Conservation (phyloP, 441 rosid genomes). For the Syzygium syzygioides region DNA sequence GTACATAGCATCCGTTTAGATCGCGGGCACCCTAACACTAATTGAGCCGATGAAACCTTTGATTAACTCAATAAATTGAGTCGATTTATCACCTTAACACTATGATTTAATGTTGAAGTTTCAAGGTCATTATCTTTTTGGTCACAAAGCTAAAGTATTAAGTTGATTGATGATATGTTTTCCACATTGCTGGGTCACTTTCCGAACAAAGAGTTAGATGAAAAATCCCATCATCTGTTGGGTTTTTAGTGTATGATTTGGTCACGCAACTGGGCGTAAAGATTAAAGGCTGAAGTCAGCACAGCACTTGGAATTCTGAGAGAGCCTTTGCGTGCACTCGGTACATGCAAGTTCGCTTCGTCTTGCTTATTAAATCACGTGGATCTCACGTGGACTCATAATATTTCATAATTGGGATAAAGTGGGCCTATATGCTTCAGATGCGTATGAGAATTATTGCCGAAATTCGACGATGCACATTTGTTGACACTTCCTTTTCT, state of each 20-base stretch:
- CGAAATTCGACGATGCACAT: background rate
- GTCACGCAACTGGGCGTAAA: background rate
- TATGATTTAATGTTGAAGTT: background rate
- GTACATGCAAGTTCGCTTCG: background rate
- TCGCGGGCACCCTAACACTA: background rate
- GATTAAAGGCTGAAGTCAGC: background rate
- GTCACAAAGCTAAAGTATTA: background rate
- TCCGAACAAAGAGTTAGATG: background rate
- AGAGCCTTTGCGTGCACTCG: fast-evolving
- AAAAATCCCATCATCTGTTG: background rate
- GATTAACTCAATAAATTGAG: background rate
- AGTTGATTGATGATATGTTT: background rate
- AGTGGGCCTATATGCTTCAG: fast-evolving
- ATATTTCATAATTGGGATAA: background rate
- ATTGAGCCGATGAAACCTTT: background rate
- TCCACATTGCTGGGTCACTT: background rate
- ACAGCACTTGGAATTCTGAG: fast-evolving
- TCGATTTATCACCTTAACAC: background rate
- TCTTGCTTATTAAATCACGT: background rate
- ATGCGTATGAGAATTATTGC: background rate
- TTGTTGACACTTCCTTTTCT: background rate
- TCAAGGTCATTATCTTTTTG: background rate
- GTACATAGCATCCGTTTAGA: background rate
- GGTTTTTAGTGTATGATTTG: background rate
- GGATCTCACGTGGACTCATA: fast-evolving